A percentile compares a stretch with the other conserved stretches of the same genome.
Evolutionary conservation across 176 grass and related monocot genomes (phyloP).

Genomic region (Puya raimondii): DNA sequence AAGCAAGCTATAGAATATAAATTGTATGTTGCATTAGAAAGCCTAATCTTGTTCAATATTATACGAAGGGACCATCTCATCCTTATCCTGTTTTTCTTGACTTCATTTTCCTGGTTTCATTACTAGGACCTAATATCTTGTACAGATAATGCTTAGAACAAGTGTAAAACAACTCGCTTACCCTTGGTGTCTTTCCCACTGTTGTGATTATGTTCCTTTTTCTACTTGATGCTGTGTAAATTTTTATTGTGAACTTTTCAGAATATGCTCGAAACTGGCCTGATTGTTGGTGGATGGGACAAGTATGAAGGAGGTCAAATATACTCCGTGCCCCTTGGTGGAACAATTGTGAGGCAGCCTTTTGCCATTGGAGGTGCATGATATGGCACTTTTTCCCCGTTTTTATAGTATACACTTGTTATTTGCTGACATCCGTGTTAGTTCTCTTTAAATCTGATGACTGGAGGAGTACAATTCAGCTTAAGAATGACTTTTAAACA

Average conservation of each 20-base stretch:
- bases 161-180: too few relatives aligned
- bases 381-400: neutral
- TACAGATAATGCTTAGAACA: too few relatives aligned
- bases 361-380: conserved; percentile 88
- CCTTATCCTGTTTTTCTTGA: too few relatives aligned
- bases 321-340: conserved; percentile 85
- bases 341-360: conserved; percentile 71
- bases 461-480: too few relatives aligned
- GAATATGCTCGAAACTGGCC: conserved; percentile 94
- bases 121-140: too few relatives aligned
- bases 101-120: too few relatives aligned
- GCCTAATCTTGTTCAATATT: too few relatives aligned
- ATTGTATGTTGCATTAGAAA: too few relatives aligned
- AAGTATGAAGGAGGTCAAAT: conserved; percentile 96
- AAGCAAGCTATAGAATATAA: too few relatives aligned
- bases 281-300: conserved; percentile 97
- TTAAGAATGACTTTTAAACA: too few relatives aligned
- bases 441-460: too few relatives aligned
- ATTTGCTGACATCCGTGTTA: neutral
- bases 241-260: conserved; percentile 12
- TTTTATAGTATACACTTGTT: neutral
- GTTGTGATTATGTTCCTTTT: neutral
- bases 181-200: neutral
- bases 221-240: neutral
- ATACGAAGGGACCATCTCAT: too few relatives aligned